phyloP scores from a whole-genome alignment of 148 eudicot species.

The Dianthus caryophyllus region DNA sequence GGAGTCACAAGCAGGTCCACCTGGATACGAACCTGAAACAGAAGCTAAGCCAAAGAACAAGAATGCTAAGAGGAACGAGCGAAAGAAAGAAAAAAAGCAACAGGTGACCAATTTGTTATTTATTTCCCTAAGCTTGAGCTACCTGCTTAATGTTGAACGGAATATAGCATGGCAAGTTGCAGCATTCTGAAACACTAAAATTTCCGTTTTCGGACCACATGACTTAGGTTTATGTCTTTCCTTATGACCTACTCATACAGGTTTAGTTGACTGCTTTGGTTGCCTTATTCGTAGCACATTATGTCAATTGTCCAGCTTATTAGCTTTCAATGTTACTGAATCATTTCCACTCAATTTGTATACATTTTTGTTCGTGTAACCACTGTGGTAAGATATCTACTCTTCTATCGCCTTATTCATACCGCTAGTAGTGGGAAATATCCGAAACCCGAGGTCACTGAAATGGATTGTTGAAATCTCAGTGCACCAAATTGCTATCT shows the following conservation, averaged over 20 bases:
- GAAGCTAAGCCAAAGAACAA: constrained; percentile 68
- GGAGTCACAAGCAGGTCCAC: constrained; percentile 62
- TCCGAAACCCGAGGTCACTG: too few species aligned
- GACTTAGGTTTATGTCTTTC: background rate
- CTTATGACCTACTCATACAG: background rate
- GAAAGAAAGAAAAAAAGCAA: constrained; percentile 77
- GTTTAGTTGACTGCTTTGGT: background rate
- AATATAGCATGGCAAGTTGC: background rate
- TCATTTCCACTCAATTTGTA: background rate
- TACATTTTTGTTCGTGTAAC: too few species aligned
- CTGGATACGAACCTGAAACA: constrained; percentile 60
- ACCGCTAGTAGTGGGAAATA: too few species aligned
- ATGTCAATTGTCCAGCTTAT: background rate
- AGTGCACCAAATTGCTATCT: too few species aligned
- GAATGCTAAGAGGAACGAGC: constrained; percentile 77
- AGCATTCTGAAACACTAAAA: background rate
- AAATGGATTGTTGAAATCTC: too few species aligned
- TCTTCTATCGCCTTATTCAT: too few species aligned
- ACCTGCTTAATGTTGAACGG: background rate
- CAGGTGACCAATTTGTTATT: constrained; percentile 19
- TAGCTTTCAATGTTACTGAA: background rate
- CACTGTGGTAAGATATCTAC: too few species aligned
- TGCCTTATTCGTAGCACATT: background rate
- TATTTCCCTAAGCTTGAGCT: constrained; percentile 1
- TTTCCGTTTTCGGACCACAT: background rate